Evolutionary conservation across 2,329 filamentous ascomycete genomes (phyloP).

Genomic region (Laburnicola sp.): DNA sequence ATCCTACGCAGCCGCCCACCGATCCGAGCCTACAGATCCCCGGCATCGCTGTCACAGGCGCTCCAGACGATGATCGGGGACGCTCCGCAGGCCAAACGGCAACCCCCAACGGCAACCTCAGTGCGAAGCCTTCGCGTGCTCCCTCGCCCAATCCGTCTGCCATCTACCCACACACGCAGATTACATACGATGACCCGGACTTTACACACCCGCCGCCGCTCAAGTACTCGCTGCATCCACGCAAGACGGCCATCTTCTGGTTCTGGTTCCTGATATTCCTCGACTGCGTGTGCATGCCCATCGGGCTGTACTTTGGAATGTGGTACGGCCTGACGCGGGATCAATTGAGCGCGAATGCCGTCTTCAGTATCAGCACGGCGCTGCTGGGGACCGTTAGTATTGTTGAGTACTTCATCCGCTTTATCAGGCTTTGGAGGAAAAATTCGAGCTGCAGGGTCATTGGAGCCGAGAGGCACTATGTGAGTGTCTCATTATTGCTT

Average conservation of each 20-base stretch:
- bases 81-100: background rate
- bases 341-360: slow-evolving; percentile 53
- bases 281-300: slow-evolving; percentile 61
- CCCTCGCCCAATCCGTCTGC: slow-evolving; percentile 38
- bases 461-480: slow-evolving; percentile 49
- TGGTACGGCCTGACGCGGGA: slow-evolving; percentile 58
- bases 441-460: slow-evolving; percentile 57
- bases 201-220: slow-evolving; percentile 55
- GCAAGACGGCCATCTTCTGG: slow-evolving; percentile 59
- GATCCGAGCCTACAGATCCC: slow-evolving; percentile 26
- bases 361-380: slow-evolving; percentile 60
- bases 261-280: slow-evolving; percentile 64
- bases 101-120: slow-evolving; percentile 4
- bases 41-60: slow-evolving; percentile 22
- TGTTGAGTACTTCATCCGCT: slow-evolving; percentile 57
- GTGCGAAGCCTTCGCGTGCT: slow-evolving; percentile 9
- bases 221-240: slow-evolving; percentile 58
- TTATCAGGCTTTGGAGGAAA: slow-evolving; percentile 55
- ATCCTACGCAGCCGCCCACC: slow-evolving; percentile 7
- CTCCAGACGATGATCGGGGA: slow-evolving; percentile 6
- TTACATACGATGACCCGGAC: slow-evolving; percentile 46
- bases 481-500: slow-evolving; percentile 17
- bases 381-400: slow-evolving; percentile 58
- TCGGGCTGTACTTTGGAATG: slow-evolving; percentile 63
- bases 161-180: slow-evolving; percentile 46